A percentile compares a stretch with the other conserved stretches of the same genome.
Evolutionary conservation across 1,284 basidiomycete genomes (phyloP).

Genomic region (Melampsora americana): DNA sequence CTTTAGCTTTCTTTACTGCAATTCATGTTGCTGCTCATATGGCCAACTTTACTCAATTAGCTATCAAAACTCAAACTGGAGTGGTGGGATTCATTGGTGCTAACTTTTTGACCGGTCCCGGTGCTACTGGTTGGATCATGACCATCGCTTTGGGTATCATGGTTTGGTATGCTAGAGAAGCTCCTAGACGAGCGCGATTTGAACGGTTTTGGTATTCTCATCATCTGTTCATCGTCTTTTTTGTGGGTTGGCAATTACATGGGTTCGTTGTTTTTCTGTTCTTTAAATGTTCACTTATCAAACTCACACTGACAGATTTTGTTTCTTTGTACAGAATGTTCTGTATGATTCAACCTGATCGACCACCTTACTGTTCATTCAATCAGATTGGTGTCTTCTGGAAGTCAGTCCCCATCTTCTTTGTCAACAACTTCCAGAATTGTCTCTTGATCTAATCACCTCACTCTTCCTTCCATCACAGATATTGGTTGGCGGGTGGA

Average conservation of each 20-base stretch:
- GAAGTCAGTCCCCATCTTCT: conserved; percentile 60
- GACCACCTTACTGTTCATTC: conserved; percentile 75
- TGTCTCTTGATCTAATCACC: conserved; percentile 36
- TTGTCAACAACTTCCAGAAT: neutral
- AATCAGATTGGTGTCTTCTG: conserved; percentile 86
- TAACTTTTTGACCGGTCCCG: conserved; percentile 74
- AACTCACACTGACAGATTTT: neutral
- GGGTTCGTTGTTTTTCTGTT: conserved; percentile 7
- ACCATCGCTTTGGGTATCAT: conserved; percentile 67
- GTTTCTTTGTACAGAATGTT: conserved; percentile 66
- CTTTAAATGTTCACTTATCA: neutral
- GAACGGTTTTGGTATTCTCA: conserved; percentile 76
- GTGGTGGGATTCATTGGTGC: conserved; percentile 67
- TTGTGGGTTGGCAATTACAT: conserved; percentile 83
- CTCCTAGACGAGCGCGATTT: conserved; percentile 67
- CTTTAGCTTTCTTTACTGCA: conserved; percentile 69
- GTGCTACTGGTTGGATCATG: conserved; percentile 90
- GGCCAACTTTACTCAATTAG: conserved; percentile 64
- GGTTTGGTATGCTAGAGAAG: conserved; percentile 77
- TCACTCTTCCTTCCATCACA: conserved; percentile 54
- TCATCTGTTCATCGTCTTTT: conserved; percentile 76
- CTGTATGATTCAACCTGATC: conserved; percentile 87
- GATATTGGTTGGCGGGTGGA: conserved; percentile 83
- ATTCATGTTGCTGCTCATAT: conserved; percentile 74
- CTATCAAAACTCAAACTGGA: conserved; percentile 58